A percentile compares a stretch with the other conserved stretches of the same genome.
These are phyloP conservation scores for Rosellinia necatrix DNA, from an alignment of 2,329 filamentous ascomycete species.

Conservation along the genomic window DNA sequence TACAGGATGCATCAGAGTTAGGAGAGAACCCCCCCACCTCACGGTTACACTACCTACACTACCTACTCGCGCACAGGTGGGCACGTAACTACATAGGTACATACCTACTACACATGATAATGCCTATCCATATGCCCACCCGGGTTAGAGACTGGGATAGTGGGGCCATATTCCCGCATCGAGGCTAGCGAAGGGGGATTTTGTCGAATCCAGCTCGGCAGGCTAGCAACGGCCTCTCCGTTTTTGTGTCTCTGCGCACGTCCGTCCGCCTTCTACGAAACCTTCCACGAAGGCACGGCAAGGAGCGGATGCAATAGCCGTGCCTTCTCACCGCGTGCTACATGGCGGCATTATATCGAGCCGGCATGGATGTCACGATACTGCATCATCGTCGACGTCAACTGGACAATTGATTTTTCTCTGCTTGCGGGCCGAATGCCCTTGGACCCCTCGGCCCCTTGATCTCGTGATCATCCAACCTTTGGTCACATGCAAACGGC, in stretches of 20 bases:
- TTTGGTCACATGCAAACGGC: conserved; percentile 27
- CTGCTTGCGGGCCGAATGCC: conserved; percentile 14
- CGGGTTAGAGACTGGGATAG: no score
- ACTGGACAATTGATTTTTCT: conserved; percentile 8
- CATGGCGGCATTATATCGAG: not conserved
- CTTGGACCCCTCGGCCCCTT: conserved; percentile 3
- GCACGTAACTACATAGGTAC: not conserved
- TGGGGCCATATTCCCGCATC: not conserved
- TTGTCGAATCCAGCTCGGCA: conserved; percentile 6
- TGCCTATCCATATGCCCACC: no score
- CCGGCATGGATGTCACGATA: not conserved
- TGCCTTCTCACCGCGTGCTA: conserved; percentile 10
- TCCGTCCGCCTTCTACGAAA: no score
- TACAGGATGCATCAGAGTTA: no score
- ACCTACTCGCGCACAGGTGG: no score
- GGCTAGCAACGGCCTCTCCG: conserved; percentile 30
- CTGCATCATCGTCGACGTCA: conserved; percentile 2
- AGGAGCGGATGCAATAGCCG: conserved; percentile 19
- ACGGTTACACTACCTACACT: no score
- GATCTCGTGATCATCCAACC: conserved; percentile 21
- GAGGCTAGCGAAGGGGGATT: not conserved
- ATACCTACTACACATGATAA: no score
- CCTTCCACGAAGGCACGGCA: not conserved
- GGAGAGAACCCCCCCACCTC: no score
- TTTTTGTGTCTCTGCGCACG: conserved; percentile 8